Percentiles rank a stretch among this genome's conserved stretches.
These are phyloP conservation scores for Sphaerobolus stellatus DNA, from an alignment of 1,284 basidiomycete species.

Conservation along the genomic window DNA sequence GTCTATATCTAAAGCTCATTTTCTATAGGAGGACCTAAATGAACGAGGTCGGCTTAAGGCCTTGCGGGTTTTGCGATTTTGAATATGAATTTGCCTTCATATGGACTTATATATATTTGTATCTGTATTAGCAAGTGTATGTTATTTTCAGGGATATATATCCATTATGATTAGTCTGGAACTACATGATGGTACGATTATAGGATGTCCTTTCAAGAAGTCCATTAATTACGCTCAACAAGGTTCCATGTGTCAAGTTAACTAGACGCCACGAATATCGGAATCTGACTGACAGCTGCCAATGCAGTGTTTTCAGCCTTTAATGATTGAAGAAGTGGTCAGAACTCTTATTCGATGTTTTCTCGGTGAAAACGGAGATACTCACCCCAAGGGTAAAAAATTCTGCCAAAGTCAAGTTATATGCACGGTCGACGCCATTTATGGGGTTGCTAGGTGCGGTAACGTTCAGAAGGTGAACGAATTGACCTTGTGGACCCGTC, in stretches of 20 bases:
- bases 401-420: constrained; percentile 4
- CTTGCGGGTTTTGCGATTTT: not conserved
- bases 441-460: constrained; percentile 4
- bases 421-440: constrained; percentile 2
- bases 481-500: not conserved
- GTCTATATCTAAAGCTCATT: not conserved
- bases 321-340: not conserved
- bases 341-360: not conserved
- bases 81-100: too few species aligned
- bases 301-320: constrained; percentile 4
- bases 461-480: not conserved
- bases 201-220: too few species aligned
- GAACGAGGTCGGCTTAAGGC: not conserved
- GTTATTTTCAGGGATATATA: too few species aligned
- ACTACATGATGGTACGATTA: too few species aligned
- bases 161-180: too few species aligned
- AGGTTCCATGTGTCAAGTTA: too few species aligned
- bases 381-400: constrained; percentile 11
- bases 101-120: too few species aligned
- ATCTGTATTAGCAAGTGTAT: too few species aligned
- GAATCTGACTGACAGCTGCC: too few species aligned
- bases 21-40: not conserved
- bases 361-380: not conserved
- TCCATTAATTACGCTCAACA: too few species aligned
- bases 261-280: too few species aligned